Conservation (phyloP, 305 asterid species). For the Plantago coronopus region DNA sequence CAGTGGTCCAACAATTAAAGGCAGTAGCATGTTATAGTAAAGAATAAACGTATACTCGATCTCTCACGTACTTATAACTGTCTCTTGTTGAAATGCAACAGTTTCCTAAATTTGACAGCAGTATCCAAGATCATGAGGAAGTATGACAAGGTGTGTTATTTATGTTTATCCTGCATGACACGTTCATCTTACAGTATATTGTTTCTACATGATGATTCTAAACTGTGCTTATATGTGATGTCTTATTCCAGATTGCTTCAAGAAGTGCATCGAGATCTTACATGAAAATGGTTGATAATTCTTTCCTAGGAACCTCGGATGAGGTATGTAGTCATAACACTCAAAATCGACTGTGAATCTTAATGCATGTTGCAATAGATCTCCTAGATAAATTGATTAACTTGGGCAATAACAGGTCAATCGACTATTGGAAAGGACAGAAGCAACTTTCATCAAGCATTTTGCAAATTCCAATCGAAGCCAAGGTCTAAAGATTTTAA, state of each 20-base stretch:
- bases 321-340: slow-evolving; percentile 39
- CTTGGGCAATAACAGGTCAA: slow-evolving; percentile 34
- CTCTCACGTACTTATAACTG: slow-evolving; percentile 3
- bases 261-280: slow-evolving; percentile 61
- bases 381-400: neutral
- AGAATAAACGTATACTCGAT: too few relatives aligned
- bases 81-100: slow-evolving; percentile 21
- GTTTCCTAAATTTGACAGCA: slow-evolving; percentile 72
- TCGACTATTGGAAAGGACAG: slow-evolving; percentile 62
- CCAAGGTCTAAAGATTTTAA: slow-evolving; percentile 58
- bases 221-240: too few relatives aligned
- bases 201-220: neutral
- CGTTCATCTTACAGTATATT: too few relatives aligned
- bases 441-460: slow-evolving; percentile 66
- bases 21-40: too few relatives aligned
- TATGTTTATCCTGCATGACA: too few relatives aligned
- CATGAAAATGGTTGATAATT: slow-evolving; percentile 60
- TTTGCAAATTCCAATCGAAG: slow-evolving; percentile 73
- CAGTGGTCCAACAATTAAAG: too few relatives aligned
- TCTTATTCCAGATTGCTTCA: slow-evolving; percentile 46
- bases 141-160: slow-evolving; percentile 75
- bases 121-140: slow-evolving; percentile 85
- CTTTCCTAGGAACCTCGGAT: slow-evolving; percentile 64
- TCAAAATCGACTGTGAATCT: neutral
- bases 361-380: neutral